Evolutionary conservation across 192 early-diverging fungal species (phyloP).

Genomic region (Haplosporangium gracile): DNA sequence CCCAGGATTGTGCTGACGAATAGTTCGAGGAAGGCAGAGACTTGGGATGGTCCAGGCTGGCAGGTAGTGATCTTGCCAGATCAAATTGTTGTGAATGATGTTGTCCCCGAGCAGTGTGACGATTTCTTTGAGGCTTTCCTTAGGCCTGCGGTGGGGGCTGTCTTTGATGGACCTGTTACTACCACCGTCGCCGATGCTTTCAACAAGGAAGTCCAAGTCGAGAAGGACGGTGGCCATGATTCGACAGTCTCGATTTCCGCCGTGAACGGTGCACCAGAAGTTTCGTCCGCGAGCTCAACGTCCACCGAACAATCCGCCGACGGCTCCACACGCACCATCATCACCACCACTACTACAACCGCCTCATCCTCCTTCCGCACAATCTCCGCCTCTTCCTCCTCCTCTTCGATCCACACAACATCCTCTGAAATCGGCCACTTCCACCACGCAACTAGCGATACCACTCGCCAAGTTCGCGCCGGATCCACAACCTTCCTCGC

Average conservation of each 20-base stretch:
- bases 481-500: conserved; percentile 47
- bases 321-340: neutral
- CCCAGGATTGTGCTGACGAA: conserved; percentile 66
- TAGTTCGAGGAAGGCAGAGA: conserved; percentile 38
- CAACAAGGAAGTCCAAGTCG: neutral
- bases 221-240: conserved; percentile 18
- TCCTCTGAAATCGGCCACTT: neutral
- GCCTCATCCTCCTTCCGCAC: conserved; percentile 1
- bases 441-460: conserved; percentile 8
- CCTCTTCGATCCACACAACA: conserved; percentile 6
- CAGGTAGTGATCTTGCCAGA: conserved; percentile 65
- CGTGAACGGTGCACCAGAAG: neutral
- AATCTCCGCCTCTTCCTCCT: conserved; percentile 11
- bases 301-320: neutral
- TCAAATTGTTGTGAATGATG: conserved; percentile 66
- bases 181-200: neutral
- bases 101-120: conserved; percentile 54
- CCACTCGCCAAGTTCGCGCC: conserved; percentile 12
- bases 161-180: neutral
- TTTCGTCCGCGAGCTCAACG: neutral
- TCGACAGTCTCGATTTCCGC: neutral
- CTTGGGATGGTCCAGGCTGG: conserved; percentile 44
- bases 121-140: conserved; percentile 63
- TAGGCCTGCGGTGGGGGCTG: conserved; percentile 20
- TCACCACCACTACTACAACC: conserved; percentile 23